phyloP scores from a whole-genome alignment of 1,284 basidiomycete species.

The Tylopilus orsonianus region DNA sequence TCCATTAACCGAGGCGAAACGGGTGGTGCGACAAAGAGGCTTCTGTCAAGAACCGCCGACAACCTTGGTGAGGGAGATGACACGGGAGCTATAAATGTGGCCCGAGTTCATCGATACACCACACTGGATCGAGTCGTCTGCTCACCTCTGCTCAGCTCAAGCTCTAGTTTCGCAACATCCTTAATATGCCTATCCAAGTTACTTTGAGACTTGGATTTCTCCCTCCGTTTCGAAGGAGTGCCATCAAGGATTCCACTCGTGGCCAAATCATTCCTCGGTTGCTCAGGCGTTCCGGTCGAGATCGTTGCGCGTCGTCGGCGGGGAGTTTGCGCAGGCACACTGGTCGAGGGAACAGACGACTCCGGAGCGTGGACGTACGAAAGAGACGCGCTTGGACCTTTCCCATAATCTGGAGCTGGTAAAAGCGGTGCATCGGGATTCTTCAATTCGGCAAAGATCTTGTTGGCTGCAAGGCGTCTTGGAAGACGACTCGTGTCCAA shows the following conservation, averaged over 20 bases:
- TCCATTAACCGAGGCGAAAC: constrained; percentile 21
- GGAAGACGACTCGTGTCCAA: constrained; percentile 52
- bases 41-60: constrained; percentile 63
- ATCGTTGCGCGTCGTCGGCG: constrained; percentile 66
- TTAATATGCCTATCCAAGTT: constrained; percentile 66
- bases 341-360: constrained; percentile 22
- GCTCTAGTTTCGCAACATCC: constrained; percentile 58
- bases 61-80: constrained; percentile 51
- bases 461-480: constrained; percentile 62
- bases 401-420: constrained; percentile 30
- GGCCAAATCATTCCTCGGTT: constrained; percentile 17
- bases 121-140: neutral
- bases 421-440: constrained; percentile 35
- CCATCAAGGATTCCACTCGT: constrained; percentile 35
- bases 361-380: constrained; percentile 22
- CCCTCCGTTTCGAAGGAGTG: constrained; percentile 62
- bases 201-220: constrained; percentile 64
- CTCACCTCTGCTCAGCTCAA: constrained; percentile 47
- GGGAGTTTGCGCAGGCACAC: constrained; percentile 44
- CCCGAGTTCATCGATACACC: constrained; percentile 1
- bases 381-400: constrained; percentile 22
- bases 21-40: constrained; percentile 58
- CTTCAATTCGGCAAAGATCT: constrained; percentile 59
- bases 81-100: constrained; percentile 32
- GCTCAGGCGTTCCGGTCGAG: constrained; percentile 57